Percentiles rank a stretch among this genome's conserved stretches.
These are phyloP conservation scores for Amanita inopinata DNA, from an alignment of 768 basidiomycete species.

Conservation along the genomic window DNA sequence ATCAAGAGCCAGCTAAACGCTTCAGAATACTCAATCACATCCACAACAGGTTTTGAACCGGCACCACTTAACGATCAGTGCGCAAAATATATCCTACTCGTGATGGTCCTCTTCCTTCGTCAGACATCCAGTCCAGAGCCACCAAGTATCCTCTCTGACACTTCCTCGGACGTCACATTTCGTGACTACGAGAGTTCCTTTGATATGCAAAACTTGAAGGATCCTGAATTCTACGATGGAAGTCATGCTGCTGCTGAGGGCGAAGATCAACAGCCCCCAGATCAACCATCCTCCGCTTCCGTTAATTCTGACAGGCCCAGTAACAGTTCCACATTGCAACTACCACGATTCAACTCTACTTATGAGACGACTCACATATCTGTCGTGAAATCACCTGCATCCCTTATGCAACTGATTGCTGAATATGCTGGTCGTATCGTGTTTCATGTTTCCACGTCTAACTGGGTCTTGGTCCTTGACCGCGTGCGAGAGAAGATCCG, in stretches of 20 bases:
- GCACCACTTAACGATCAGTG: constrained; percentile 72
- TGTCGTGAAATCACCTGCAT: constrained; percentile 40
- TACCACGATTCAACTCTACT: constrained; percentile 26
- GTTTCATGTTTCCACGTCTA: constrained; percentile 79
- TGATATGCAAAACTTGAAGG: not conserved
- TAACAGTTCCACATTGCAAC: constrained; percentile 28
- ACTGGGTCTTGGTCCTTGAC: constrained; percentile 72
- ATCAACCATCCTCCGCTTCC: constrained; percentile 33
- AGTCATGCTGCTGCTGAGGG: not conserved
- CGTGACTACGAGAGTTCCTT: constrained; percentile 55
- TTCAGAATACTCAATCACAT: constrained; percentile 31
- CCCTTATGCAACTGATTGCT: constrained; percentile 53
- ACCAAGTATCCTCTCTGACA: constrained; percentile 45
- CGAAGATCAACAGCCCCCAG: constrained; percentile 20
- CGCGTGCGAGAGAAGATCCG: constrained; percentile 65
- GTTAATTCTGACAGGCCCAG: constrained; percentile 26
- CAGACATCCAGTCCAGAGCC: constrained; percentile 53
- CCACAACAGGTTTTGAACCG: constrained; percentile 49
- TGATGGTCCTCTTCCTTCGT: constrained; percentile 75
- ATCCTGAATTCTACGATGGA: not conserved
- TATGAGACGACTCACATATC: constrained; percentile 61
- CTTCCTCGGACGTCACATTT: constrained; percentile 54
- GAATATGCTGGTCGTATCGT: constrained; percentile 73
- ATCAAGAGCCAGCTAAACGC: constrained; percentile 28
- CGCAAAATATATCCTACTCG: constrained; percentile 71